A percentile compares a stretch with the other conserved stretches of the same genome.
Evolutionary conservation across 2,329 filamentous ascomycete species (phyloP).

Genomic region (Mariannaea elegans): DNA sequence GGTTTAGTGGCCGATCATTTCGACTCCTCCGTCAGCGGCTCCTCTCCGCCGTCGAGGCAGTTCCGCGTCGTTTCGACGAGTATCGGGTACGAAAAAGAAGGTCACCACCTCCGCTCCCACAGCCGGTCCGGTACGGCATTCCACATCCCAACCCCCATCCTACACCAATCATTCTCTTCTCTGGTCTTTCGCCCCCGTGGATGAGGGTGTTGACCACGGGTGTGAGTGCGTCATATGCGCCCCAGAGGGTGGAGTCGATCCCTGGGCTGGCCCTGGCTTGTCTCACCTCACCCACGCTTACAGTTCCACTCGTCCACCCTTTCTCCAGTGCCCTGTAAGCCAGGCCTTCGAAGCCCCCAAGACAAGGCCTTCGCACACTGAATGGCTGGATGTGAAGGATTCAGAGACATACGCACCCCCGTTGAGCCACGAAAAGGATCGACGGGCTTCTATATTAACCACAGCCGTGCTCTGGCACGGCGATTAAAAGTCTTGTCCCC

Average conservation of each 20-base stretch:
- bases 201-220: constrained; percentile 33
- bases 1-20: not conserved
- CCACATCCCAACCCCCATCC: constrained; percentile 20
- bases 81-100: constrained; percentile 19
- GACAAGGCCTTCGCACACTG: not conserved
- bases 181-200: constrained; percentile 33
- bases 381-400: not conserved
- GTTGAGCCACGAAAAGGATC: constrained; percentile 30
- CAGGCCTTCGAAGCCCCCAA: not conserved
- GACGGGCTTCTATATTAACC: constrained; percentile 29
- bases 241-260: constrained; percentile 34
- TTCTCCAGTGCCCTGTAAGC: not conserved
- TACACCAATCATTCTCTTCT: constrained; percentile 21
- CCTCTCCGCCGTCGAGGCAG: constrained; percentile 18
- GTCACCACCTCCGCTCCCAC: constrained; percentile 16
- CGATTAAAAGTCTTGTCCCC: constrained; percentile 16
- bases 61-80: constrained; percentile 22
- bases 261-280: constrained; percentile 28
- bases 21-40: constrained; percentile 29
- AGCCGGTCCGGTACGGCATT: constrained; percentile 36
- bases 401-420: constrained; percentile 22
- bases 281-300: constrained; percentile 34
- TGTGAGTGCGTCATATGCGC: constrained; percentile 42
- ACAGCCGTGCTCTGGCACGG: constrained; percentile 15
- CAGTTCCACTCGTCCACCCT: constrained; percentile 11